Base-by-base conservation (phyloP, 2,329 filamentous ascomycete species). In the Diaporthe citriasiana region DNA sequence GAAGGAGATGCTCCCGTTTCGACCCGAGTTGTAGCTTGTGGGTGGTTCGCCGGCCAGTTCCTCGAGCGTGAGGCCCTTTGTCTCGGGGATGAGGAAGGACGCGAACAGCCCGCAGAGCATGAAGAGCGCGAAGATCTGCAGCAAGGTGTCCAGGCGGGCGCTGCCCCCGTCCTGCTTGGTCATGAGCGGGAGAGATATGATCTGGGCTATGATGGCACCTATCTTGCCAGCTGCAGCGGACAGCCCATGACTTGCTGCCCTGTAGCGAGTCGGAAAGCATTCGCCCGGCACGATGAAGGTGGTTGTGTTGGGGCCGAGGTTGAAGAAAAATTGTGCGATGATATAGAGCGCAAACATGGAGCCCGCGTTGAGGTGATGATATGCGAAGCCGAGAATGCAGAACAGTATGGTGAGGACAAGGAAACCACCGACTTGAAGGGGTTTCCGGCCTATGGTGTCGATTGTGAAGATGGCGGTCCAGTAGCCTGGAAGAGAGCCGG, bases 61-160 rank as follows among this genome's bases (percentile, higher is more conserved):
- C 80, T 95, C 94, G 55, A 97, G 85, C 0, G 93, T 94, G 81
- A 91, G 87, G 1, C 92, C 88, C 84, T 93, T 95, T 0, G 92
- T 95, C 83, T 95, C 94, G 0, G 93, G 93, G 30, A 95, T 91
- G n/a, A 96, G 83, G 4, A 95, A 84, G 1, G 92, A 91, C 3
- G 90, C 90, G 60, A 94, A 82, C 60, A 90, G 89, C 47, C 94
- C 94, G 69, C 89, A 88, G 8, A 95, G 86, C 94, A 95, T 95
- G 85, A 96, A 95, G 13, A 94, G 86, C 0, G 93, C 93, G 82
- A 94, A 95, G 50, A 95, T 93, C 81, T 94, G 88, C 85, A 96
- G 91, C 50, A 95, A 89, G 73, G 93, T 91, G 22, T 85, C 81
- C 10, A 85, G 83, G 0, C 85, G 82, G 0, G 88, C 84, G 35